Base-by-base conservation (phyloP, 164 flowering plant genomes). In the Echeveria elegans region DNA sequence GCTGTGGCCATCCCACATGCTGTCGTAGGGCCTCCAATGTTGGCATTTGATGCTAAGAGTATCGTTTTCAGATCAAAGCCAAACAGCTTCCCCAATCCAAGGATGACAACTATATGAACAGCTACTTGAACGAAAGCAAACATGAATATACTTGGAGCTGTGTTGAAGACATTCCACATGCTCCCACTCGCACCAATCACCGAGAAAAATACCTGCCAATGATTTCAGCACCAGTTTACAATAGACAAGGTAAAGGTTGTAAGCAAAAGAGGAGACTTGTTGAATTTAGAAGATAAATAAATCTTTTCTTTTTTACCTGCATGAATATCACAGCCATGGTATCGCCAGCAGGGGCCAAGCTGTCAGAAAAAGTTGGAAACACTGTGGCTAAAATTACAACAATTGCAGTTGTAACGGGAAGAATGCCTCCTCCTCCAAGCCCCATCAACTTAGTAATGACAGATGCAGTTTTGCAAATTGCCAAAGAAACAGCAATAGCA, bases 1-100 rank as follows among this genome's bases (percentile, higher is more conserved):
- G 96, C 86, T 4, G 83, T 89, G 65, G 97, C 97, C 97, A 93
- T 93, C 29, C 94, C 98, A 72, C 90, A 87, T 0, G 97, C 98
- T 43, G 96, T 90, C 36, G 98, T 87, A 31, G 97, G 97, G 64
- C 98, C 97, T 65, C 96, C 98, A 26, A 93, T 79, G 63, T 93
- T 93, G 47, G 97, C 97, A 77, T 90, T 94, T 68, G 98, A 90
- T 65, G 96, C 98, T 56, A 94, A 11, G 68, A 90, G 86, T 71
- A 94, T 63, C 32, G 81, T 76, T 76, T 79, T 93, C 63, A 76
- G 67, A 32, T 93, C 95, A 37, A 93, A 38, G 15, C 78, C 67
- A 19, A 86, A 69, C 18, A 94, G 73, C 75, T 86, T 90, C 41
- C 96, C 98, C 1, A 89, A 66, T 63, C 88, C 92, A 61, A 94